These are phyloP conservation scores for Penicillium psychrosexuale DNA, from an alignment of 2,329 filamentous ascomycete genomes.

Conservation along the genomic window DNA sequence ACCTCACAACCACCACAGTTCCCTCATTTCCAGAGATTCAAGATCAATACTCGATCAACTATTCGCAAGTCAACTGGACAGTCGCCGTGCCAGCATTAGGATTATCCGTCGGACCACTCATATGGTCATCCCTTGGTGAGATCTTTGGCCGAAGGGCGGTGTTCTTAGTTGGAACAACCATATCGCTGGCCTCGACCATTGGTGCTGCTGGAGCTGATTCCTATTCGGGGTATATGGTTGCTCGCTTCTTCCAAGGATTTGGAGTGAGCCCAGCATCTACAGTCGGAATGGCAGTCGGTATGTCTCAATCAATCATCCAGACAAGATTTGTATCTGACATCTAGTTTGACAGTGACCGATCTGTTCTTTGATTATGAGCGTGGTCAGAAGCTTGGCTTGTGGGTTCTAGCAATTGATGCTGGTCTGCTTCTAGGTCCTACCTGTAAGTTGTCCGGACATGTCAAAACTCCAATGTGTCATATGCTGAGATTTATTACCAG, in stretches of 20 bases:
- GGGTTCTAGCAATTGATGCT: slow-evolving; percentile 56
- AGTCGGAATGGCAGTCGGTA: slow-evolving; percentile 52
- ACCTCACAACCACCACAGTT: slow-evolving; percentile 56
- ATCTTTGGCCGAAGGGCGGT: slow-evolving; percentile 53
- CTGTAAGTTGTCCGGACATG: slow-evolving; percentile 27
- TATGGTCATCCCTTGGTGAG: slow-evolving; percentile 52
- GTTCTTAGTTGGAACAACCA: slow-evolving; percentile 46
- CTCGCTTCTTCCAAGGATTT: slow-evolving; percentile 57
- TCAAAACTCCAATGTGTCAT: too few relatives aligned
- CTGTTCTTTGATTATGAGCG: slow-evolving; percentile 57
- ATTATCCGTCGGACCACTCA: slow-evolving; percentile 50
- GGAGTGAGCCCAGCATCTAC: slow-evolving; percentile 55
- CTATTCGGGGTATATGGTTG: slow-evolving; percentile 56
- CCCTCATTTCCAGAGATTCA: slow-evolving; percentile 53
- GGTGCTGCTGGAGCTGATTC: slow-evolving; percentile 41
- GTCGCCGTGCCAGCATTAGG: slow-evolving; percentile 54
- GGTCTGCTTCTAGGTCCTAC: slow-evolving; percentile 52
- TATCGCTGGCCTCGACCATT: slow-evolving; percentile 44
- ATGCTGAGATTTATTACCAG: slow-evolving; percentile 7
- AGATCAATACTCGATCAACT: slow-evolving; percentile 45
- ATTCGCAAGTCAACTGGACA: slow-evolving; percentile 54
- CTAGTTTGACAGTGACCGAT: slow-evolving; percentile 43
- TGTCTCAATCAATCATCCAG: neutral
- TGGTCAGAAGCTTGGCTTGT: slow-evolving; percentile 55
- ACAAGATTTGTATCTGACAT: neutral